Evolutionary conservation across 108 stramenopile genomes (phyloP).

Genomic region (Nannochloropsis oceanica): DNA sequence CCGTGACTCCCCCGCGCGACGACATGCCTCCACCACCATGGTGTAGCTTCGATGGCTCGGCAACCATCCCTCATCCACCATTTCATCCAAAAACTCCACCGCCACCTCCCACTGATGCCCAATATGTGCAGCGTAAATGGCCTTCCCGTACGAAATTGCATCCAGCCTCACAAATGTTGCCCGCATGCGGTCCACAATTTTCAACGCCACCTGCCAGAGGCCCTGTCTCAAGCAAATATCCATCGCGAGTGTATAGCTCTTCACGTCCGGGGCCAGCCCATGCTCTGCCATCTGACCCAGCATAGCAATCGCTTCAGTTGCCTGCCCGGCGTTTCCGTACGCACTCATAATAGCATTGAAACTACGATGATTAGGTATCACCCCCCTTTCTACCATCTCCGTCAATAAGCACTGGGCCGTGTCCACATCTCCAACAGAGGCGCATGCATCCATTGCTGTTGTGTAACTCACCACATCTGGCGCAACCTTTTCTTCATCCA

Average conservation of each 20-base stretch:
- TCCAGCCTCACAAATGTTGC: not conserved
- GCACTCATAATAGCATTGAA: not conserved
- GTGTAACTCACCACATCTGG: not conserved
- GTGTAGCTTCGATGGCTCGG: not conserved
- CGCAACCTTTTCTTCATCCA: not conserved
- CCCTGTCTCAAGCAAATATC: not conserved
- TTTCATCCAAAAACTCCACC: not conserved
- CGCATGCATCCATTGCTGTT: not conserved
- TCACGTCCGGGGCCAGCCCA: not conserved
- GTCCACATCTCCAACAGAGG: not conserved
- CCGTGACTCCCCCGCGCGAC: not conserved
- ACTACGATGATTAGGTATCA: not conserved
- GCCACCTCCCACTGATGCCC: not conserved
- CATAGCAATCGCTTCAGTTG: not conserved
- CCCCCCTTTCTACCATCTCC: not conserved
- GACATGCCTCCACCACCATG: not conserved
- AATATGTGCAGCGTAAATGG: not conserved
- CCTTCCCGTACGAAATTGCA: not conserved
- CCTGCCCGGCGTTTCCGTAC: not conserved
- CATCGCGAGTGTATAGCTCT: not conserved
- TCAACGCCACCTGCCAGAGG: not conserved
- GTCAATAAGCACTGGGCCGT: not conserved
- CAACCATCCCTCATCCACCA: not conserved
- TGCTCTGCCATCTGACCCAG: not conserved
- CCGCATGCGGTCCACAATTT: not conserved